Evolutionary conservation across 2,329 filamentous ascomycete genomes (phyloP).

Genomic region (Macrophomina phaseolina): DNA sequence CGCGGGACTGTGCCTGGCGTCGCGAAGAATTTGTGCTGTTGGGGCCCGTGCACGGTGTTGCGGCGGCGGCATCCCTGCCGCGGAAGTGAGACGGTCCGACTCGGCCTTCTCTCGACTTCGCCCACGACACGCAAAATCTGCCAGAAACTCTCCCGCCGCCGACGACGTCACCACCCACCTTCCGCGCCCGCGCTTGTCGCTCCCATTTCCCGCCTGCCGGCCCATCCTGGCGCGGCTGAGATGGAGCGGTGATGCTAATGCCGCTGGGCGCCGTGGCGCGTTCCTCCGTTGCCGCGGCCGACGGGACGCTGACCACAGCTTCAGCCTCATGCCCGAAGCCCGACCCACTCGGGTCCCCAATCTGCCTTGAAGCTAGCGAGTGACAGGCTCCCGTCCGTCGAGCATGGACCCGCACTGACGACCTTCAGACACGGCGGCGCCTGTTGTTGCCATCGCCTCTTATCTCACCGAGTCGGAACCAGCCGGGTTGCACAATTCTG

Average conservation of each 20-base stretch:
- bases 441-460: conserved; percentile 7
- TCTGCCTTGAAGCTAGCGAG: conserved; percentile 18
- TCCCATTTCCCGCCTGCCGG: neutral
- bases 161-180: conserved; percentile 11
- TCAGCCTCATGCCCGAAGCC: conserved; percentile 17
- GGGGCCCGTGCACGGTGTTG: neutral
- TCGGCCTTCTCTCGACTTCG: conserved; percentile 16
- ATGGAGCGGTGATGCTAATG: neutral
- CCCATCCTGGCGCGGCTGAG: neutral
- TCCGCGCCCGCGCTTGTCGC: neutral
- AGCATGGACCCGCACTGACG: conserved; percentile 27
- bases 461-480: conserved; percentile 25
- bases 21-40: conserved; percentile 27
- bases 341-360: conserved; percentile 12
- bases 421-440: conserved; percentile 22
- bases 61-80: conserved; percentile 1
- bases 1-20: conserved; percentile 10
- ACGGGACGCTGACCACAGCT: conserved; percentile 12
- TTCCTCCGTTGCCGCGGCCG: conserved; percentile 9
- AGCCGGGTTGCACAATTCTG: conserved; percentile 18
- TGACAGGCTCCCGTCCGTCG: conserved; percentile 11
- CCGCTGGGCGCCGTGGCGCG: neutral
- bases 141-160: neutral
- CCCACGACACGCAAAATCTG: neutral
- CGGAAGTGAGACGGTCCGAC: conserved; percentile 17